phyloP scores from a whole-genome alignment of 768 basidiomycete genomes.

The Hebeloma cylindrosporum region DNA sequence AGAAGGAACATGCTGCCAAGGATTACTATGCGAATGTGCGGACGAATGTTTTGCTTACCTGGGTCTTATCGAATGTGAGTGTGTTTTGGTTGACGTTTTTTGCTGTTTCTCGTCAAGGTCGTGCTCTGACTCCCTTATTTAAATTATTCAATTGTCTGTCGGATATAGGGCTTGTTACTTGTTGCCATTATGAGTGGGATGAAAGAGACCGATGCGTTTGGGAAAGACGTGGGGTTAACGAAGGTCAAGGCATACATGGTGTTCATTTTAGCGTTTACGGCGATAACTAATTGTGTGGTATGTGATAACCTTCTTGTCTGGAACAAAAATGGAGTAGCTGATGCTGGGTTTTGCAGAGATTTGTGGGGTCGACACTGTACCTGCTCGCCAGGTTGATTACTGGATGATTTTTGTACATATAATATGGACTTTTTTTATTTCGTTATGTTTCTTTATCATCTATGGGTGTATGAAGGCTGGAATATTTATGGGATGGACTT shows the following conservation, averaged over 20 bases:
- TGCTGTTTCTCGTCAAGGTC: too few species aligned
- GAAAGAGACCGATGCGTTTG: slow-evolving; percentile 61
- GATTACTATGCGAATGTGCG: slow-evolving; percentile 89
- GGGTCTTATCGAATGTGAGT: slow-evolving; percentile 82
- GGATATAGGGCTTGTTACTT: slow-evolving; percentile 62
- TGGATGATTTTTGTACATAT: slow-evolving; percentile 17
- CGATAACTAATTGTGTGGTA: slow-evolving; percentile 69
- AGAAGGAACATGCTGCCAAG: slow-evolving; percentile 72
- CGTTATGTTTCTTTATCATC: background rate
- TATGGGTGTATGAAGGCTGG: slow-evolving; percentile 2
- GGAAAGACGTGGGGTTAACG: slow-evolving; percentile 42
- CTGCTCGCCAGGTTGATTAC: slow-evolving; percentile 33
- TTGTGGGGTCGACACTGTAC: slow-evolving; percentile 33
- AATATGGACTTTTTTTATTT: background rate
- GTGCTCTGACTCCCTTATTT: too few species aligned
- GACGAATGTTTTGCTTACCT: slow-evolving; percentile 77
- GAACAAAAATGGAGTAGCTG: background rate
- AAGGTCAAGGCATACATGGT: slow-evolving; percentile 75
- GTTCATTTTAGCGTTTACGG: slow-evolving; percentile 80
- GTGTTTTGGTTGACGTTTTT: background rate
- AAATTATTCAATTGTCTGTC: background rate
- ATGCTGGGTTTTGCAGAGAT: slow-evolving; percentile 22
- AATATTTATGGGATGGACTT: background rate
- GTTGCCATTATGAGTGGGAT: slow-evolving; percentile 65
- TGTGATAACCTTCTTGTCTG: slow-evolving; percentile 15